Evolutionary conservation across 371 early-diverging fungal species (phyloP), one percentile per base, ranked within the genome.

Genomic region (Mucor sp.): DNA sequence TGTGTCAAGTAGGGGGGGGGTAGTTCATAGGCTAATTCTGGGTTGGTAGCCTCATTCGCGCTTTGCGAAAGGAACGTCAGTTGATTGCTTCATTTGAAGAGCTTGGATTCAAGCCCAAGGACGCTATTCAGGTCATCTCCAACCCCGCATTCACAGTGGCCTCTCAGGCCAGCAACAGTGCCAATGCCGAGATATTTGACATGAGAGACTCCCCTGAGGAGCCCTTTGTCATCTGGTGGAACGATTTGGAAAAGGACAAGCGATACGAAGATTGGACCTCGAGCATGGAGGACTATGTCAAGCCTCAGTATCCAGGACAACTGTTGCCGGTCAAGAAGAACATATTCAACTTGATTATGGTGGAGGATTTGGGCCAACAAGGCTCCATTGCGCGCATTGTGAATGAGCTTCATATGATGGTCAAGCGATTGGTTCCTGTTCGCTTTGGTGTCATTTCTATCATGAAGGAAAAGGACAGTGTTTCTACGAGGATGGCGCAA

Each of bases 161-260:
- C 3, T 77, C 66, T 3, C 55, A 43, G 4, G 70, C 74, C 9
- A 59, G 68, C 11, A 61, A 48, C n/a, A 79, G 67, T 68, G 78
- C 75, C 8, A 60, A 66, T 15, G 79, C 81, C 4, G 87, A 86
- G 6, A 74, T 88, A 1, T 95, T 91, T 71, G 96, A 97, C 74
- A 89, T 93, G 23, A 92, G 95, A n/a, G 91, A 92, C 63, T 78
- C 72, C 6, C 74, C 78, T 3, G 74, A 76, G 21, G 71, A 77
- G 15, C 80, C 76, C 15, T 60, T 82, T 17, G 77, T 94, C 12
- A 57, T 87, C 15, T 98, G 97, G 97, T 84, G 91, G 81, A 98
- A 97, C 70, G 94, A 98, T 74, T 70, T 98, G 19, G 95, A 93
- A 68, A 89, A 80, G 23, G 98, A 98, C 64, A 70, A 74, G 1